Evolutionary conservation across 345 rosid species (phyloP), one percentile per base, ranked within the genome.

Genomic region (Salix suchowensis): DNA sequence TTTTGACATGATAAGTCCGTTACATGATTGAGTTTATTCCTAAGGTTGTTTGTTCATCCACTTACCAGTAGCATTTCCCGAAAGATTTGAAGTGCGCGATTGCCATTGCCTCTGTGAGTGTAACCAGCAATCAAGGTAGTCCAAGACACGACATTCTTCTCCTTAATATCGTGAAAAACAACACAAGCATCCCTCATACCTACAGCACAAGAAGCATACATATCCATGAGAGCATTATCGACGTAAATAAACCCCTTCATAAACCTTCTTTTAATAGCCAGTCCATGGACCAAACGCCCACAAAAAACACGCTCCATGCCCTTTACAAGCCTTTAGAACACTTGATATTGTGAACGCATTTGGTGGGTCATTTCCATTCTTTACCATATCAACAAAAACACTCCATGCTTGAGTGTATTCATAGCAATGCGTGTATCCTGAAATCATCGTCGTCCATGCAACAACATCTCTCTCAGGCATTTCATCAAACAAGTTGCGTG

Each of bases 61-160:
- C 82, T 55, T 88, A 95, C 97, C 88, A 74, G 52, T 36, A 92
- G 44, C 95, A 96, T 96, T 82, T 89, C 81, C 80, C 83, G 81
- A 78, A 87, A 96, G 60, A 92, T 78, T 73, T 78, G 83, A 48
- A 96, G 87, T 54, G 88, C 98, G 2, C 82, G 85, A 77, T 81
- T 64, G 72, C 91, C 94, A 82, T 88, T 85, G 61, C 94, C 97
- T 23, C 85, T 78, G 72, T 96, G 99, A 36, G 97, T 90, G 76
- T 86, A 93, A 6, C 97, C 97, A 16, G 96, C 75, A 69, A 96
- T 91, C 80, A 96, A 62, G 21, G 89, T 88, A 72, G 99, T 96
- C 97, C 99, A 93, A 0, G 94, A 84, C 44, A 90, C 97, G 6
- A 72, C 88, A 83, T 84, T 93, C 76, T 88, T 96, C 67, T 64